These are phyloP conservation scores for Camellia oleifera DNA, from an alignment of 179 eudicot genomes.

Conservation along the genomic window DNA sequence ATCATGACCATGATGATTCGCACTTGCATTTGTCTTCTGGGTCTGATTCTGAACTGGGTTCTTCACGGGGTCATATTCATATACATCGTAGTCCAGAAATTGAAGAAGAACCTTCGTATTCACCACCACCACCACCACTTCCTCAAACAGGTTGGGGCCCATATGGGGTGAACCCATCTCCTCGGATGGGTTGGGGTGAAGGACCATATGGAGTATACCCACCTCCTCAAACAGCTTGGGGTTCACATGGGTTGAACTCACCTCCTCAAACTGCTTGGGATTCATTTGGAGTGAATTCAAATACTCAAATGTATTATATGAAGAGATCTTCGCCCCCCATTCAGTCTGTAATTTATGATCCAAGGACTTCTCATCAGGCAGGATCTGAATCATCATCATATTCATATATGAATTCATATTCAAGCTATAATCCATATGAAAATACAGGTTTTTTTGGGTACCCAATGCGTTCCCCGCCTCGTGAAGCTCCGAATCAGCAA, in stretches of 20 bases:
- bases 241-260: slow-evolving; percentile 14
- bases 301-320: slow-evolving; percentile 62
- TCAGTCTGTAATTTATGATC: slow-evolving; percentile 65
- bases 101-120: slow-evolving; percentile 18
- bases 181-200: slow-evolving; percentile 9
- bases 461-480: slow-evolving; percentile 22
- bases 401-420: slow-evolving; percentile 32
- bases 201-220: slow-evolving; percentile 20
- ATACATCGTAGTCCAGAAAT: slow-evolving; percentile 29
- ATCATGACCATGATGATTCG: slow-evolving; percentile 6
- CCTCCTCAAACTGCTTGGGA: slow-evolving; percentile 23
- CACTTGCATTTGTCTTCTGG: slow-evolving; percentile 36
- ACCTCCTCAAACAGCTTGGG: slow-evolving; percentile 21
- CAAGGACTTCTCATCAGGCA: slow-evolving; percentile 17
- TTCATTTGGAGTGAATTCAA: slow-evolving; percentile 41
- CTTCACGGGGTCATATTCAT: slow-evolving; percentile 37
- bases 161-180: slow-evolving; percentile 17
- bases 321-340: slow-evolving; percentile 59
- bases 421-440: slow-evolving; percentile 27
- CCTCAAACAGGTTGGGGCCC: slow-evolving; percentile 26
- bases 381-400: slow-evolving; percentile 24
- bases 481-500: slow-evolving; percentile 19
- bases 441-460: slow-evolving; percentile 46
- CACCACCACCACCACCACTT: slow-evolving; percentile 11
- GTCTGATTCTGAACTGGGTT: slow-evolving; percentile 31